Percentiles rank a stretch among this genome's conserved stretches.
phyloP scores from a whole-genome alignment of 2,329 filamentous ascomycete genomes.

The Aspergillus thermomutatus region DNA sequence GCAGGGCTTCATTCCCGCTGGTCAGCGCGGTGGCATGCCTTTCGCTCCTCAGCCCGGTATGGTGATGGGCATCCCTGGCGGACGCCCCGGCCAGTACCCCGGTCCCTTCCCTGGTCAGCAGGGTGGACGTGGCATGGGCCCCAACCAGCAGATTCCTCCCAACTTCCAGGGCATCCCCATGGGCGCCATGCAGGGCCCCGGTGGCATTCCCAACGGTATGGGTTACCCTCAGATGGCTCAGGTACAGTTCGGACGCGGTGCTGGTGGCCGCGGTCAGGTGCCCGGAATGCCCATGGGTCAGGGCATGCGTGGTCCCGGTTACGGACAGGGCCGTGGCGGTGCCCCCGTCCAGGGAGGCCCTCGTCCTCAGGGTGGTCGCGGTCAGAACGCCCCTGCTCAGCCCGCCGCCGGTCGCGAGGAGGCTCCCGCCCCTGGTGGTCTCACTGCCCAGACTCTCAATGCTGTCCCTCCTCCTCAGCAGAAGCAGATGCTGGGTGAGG shows the following conservation, averaged over 20 bases:
- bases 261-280: conserved; percentile 66
- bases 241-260: conserved; percentile 69
- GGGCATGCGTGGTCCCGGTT: conserved; percentile 47
- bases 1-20: conserved; percentile 55
- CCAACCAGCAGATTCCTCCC: conserved; percentile 80
- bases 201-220: conserved; percentile 72
- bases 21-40: conserved; percentile 59
- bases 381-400: conserved; percentile 37
- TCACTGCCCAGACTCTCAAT: conserved; percentile 52
- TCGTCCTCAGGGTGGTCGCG: conserved; percentile 41
- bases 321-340: conserved; percentile 43
- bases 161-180: conserved; percentile 73
- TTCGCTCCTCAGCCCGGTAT: conserved; percentile 56
- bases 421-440: conserved; percentile 32
- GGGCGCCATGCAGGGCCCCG: conserved; percentile 58
- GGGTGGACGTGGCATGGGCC: conserved; percentile 79
- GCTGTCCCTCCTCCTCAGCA: conserved; percentile 68
- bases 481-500: conserved; percentile 98
- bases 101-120: conserved; percentile 76
- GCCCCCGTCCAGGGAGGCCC: conserved; percentile 38
- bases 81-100: conserved; percentile 82
- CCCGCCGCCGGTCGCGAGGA: conserved; percentile 38
- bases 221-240: conserved; percentile 77
- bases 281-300: conserved; percentile 67
- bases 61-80: conserved; percentile 66